Conservation (phyloP, 768 basidiomycete species). For the Phanerodontia chrysosporium region DNA sequence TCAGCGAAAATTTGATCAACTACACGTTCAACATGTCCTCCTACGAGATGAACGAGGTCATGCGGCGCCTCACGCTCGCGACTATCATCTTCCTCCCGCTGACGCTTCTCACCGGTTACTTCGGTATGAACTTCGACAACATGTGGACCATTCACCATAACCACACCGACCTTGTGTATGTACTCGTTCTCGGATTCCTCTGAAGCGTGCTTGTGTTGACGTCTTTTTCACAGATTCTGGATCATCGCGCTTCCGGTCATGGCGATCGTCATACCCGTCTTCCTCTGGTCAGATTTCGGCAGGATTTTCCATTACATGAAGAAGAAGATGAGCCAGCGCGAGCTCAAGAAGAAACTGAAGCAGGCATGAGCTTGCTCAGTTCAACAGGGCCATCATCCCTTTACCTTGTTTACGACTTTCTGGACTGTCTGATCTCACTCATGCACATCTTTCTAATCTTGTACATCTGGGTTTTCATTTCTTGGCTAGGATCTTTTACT, state of each 20-base stretch:
- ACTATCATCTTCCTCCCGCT: slow-evolving; percentile 71
- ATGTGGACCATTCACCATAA: slow-evolving; percentile 47
- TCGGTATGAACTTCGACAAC: slow-evolving; percentile 61
- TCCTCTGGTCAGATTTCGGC: slow-evolving; percentile 48
- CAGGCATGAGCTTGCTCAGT: not conserved
- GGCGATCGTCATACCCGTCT: slow-evolving; percentile 46
- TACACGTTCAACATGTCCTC: slow-evolving; percentile 75
- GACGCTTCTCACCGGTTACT: slow-evolving; percentile 68
- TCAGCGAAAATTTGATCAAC: slow-evolving; percentile 67
- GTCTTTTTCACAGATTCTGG: slow-evolving; percentile 51
- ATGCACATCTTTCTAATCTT: not conserved
- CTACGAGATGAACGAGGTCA: slow-evolving; percentile 73
- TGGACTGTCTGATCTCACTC: not conserved
- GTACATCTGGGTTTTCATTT: too few relatives aligned
- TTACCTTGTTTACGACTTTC: not conserved
- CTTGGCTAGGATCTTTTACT: too few relatives aligned
- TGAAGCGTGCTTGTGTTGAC: not conserved
- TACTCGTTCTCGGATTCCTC: not conserved
- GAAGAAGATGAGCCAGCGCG: slow-evolving; percentile 35
- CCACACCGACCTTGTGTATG: slow-evolving; percentile 20
- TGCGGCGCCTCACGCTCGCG: slow-evolving; percentile 64
- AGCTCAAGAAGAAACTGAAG: slow-evolving; percentile 24
- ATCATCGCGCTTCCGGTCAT: slow-evolving; percentile 57
- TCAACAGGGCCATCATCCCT: too few relatives aligned
- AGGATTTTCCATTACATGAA: slow-evolving; percentile 41